Conservation (phyloP, 108 stramenopile species). For the Seminavis robusta region DNA sequence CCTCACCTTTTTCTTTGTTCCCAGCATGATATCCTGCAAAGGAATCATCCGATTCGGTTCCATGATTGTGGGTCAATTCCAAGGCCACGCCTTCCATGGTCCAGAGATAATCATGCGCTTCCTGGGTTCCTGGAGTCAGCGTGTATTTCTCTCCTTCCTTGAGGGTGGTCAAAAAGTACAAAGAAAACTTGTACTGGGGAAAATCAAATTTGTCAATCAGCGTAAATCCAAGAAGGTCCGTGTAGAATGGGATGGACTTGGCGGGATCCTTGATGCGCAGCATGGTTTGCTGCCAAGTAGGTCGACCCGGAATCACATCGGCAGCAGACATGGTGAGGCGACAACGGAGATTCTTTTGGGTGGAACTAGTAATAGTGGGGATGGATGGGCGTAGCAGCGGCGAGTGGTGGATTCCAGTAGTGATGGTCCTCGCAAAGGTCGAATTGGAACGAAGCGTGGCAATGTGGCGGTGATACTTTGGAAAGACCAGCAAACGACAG, state of each 20-base stretch:
- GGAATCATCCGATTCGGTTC: constrained; percentile 61
- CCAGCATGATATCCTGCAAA: constrained; percentile 76
- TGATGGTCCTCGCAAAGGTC: too few relatives aligned
- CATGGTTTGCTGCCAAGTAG: constrained; percentile 91
- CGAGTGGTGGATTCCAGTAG: too few relatives aligned
- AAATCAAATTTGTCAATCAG: constrained; percentile 81
- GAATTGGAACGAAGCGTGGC: too few relatives aligned
- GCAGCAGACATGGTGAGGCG: not conserved
- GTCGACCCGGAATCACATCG: constrained; percentile 62
- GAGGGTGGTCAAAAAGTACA: constrained; percentile 75
- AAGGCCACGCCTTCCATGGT: constrained; percentile 74
- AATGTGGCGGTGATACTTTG: too few relatives aligned
- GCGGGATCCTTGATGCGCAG: constrained; percentile 74
- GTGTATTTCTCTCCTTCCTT: constrained; percentile 52
- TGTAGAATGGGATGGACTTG: constrained; percentile 71
- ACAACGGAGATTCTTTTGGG: too few relatives aligned
- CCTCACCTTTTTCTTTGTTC: constrained; percentile 84
- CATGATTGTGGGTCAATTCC: constrained; percentile 92
- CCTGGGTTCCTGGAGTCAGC: constrained; percentile 69
- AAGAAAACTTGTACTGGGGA: constrained; percentile 68
- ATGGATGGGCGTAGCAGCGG: too few relatives aligned
- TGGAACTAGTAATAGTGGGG: too few relatives aligned
- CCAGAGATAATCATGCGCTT: constrained; percentile 87
- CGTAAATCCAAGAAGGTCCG: constrained; percentile 69
- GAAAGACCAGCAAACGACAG: too few relatives aligned